Evolutionary conservation across 2,329 filamentous ascomycete species (phyloP), one percentile per base, ranked within the genome.

Genomic region (Parastagonospora avenae): DNA sequence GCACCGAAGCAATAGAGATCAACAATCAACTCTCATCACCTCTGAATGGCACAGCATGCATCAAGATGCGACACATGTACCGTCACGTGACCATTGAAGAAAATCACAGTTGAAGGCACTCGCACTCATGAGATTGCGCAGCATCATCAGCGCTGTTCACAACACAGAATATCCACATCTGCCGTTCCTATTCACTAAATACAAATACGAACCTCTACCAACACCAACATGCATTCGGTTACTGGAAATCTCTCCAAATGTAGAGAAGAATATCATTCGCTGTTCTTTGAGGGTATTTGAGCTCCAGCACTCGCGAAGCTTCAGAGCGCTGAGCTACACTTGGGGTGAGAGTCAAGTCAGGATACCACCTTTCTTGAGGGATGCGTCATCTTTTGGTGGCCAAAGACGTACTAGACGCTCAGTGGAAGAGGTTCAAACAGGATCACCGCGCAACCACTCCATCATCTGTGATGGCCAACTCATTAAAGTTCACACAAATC

Each of bases 201-300:
- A 66, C 42, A 43, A 50, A 42, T 66, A 65, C 43, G 42, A 52
- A 9, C 52, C 56, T 16, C 46, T 68, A 28, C 60, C 63, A 7
- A 56, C 58, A 2, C 36, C 54, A n/a, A 59, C 52, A 6, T 60
- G 43, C 32, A 63, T 69, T 29, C 60, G 61, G 6, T 50, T 67
- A 5, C 49, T 66, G 11, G 59, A 63, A 40, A 16, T 69, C 29
- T 24, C 52, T 8, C 59, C 60, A 24, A 56, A 47, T 7, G 19
- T 44, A 24, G 53, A 59, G 10, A 52, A 46, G 12, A 50, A 30
- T 7, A 35, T 29, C 16, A 43, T 67, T 8, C 43, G 24, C 11
- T 62, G 61, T 39, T 63, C 54, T 0, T 31, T 66, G 32, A 60
- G 50, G 38, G 29, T 46, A 1, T 63, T 54, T 42, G 59, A 64